Evolutionary conservation across 192 early-diverging fungal genomes (phyloP), one percentile per base, ranked within the genome.

Genomic region (Backusella psychrophila): DNA sequence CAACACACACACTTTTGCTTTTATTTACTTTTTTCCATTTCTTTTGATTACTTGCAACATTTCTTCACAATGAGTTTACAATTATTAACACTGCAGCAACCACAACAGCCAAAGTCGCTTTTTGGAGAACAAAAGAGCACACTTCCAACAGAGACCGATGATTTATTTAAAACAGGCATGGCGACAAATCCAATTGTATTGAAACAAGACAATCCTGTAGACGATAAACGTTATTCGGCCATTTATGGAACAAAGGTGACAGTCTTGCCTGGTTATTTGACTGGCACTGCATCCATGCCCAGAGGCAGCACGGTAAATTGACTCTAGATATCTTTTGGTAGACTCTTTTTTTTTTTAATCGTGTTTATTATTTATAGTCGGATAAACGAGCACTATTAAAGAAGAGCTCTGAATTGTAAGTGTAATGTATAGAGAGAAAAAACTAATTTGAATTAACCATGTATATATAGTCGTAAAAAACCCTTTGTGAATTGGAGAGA

Each of bases 361-460:
- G 15, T 44, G 42, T 14, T 21, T 56, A 33, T 11, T 23, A 56
- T 56, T 2, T 26, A 8, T 21, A 63, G 56, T 63, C 56, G 4
- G 56, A 63, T 14, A 63, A 63, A 63, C 8, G 56, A 63, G 26
- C 56, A 12, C 26, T 63, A 14, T 63, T 63, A 63, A 63, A 63
- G 12, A 63, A 63, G 56, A 63, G 56, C n/a, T 63, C 56, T 63
- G 56, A 63, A 63, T 63, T 63, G 56, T 63, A 63, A 59, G 53
- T 14, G 2, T 23, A 9, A 23, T 56, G 9, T 12, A 17, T 59
- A 59, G 26, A 26, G 11, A 11, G 0, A n/a, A n/a, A n/a, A n/a
- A 12, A 26, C 1, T 7, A 17, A 53, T n/a, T 53, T 53, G 33
- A 33, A 33, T 33, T 12, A 39, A 39, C 2, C 2, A 12, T 23